phyloP scores from a whole-genome alignment of 2,329 filamentous ascomycete species.

The Neofusicoccum laricinum region DNA sequence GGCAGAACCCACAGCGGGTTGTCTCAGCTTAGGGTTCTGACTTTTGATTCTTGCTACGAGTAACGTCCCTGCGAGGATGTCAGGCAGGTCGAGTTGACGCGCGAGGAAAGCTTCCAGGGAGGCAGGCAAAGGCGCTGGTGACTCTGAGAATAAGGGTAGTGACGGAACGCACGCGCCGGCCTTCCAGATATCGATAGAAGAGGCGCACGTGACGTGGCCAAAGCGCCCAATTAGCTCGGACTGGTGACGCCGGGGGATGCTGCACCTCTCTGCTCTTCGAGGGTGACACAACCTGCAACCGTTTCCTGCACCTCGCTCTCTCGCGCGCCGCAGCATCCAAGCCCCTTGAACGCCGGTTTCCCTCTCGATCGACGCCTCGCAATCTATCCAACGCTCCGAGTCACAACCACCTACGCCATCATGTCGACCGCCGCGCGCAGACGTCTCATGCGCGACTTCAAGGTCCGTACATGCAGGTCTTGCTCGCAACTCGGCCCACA shows the following conservation, averaged over 20 bases:
- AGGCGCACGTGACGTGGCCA: not conserved
- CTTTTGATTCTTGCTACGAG: not conserved
- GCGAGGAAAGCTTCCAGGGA: too few relatives aligned
- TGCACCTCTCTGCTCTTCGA: slow-evolving; percentile 9
- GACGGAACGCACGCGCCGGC: not conserved
- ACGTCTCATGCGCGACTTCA: slow-evolving; percentile 98
- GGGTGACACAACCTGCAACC: slow-evolving; percentile 10
- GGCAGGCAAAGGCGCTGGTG: not conserved
- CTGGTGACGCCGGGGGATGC: slow-evolving; percentile 9
- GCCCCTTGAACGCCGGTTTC: slow-evolving; percentile 13
- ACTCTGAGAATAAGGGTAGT: not conserved
- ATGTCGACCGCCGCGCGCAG: slow-evolving; percentile 95
- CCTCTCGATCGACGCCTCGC: slow-evolving; percentile 13
- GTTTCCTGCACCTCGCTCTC: slow-evolving; percentile 11
- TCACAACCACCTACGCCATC: slow-evolving; percentile 25
- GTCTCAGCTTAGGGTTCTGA: not conserved
- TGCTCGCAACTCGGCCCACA: slow-evolving; percentile 21
- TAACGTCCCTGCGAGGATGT: too few relatives aligned
- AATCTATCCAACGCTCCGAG: slow-evolving; percentile 13
- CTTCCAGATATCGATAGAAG: not conserved
- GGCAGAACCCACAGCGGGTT: slow-evolving; percentile 3
- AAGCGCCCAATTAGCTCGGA: not conserved
- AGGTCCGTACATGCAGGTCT: slow-evolving; percentile 55
- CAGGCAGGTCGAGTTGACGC: too few relatives aligned
- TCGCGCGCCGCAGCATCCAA: slow-evolving; percentile 4